These are phyloP conservation scores for Kwoniella botswanensis DNA, from an alignment of 768 basidiomycete genomes.

Conservation along the genomic window DNA sequence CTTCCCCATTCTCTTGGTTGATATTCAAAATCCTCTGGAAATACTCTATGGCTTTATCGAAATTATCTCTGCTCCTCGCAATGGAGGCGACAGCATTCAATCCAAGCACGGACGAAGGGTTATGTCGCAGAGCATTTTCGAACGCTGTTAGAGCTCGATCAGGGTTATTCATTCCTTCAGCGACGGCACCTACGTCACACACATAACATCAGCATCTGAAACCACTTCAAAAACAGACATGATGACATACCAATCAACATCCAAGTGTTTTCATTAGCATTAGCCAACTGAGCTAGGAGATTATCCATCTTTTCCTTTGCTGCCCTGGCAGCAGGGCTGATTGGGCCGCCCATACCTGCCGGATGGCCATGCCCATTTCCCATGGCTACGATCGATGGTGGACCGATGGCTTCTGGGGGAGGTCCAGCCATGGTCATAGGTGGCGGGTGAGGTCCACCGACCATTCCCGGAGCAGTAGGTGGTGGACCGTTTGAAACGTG, in stretches of 20 bases:
- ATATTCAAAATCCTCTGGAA: slow-evolving; percentile 89
- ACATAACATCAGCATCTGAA: not conserved
- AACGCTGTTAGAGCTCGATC: slow-evolving; percentile 92
- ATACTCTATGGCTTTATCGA: slow-evolving; percentile 95
- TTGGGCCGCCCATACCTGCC: slow-evolving; percentile 5
- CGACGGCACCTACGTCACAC: slow-evolving; percentile 75
- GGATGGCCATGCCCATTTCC: slow-evolving; percentile 39
- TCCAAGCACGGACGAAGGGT: slow-evolving; percentile 84
- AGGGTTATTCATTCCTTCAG: slow-evolving; percentile 89
- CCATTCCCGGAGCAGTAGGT: slow-evolving; percentile 21
- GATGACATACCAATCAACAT: slow-evolving; percentile 77
- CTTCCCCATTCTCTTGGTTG: slow-evolving; percentile 96
- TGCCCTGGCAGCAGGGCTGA: slow-evolving; percentile 30
- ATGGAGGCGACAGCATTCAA: slow-evolving; percentile 94
- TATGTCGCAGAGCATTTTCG: slow-evolving; percentile 93
- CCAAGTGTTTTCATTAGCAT: slow-evolving; percentile 94
- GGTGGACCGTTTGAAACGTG: slow-evolving; percentile 32
- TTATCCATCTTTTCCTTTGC: slow-evolving; percentile 50
- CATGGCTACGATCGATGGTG: slow-evolving; percentile 19
- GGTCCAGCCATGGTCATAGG: slow-evolving; percentile 33
- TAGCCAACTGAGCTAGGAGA: slow-evolving; percentile 66
- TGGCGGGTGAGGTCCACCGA: slow-evolving; percentile 29
- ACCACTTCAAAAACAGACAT: not conserved
- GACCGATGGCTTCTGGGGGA: slow-evolving; percentile 29
- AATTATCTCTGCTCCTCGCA: slow-evolving; percentile 96